A percentile compares a stretch with the other conserved stretches of the same genome.
phyloP scores from a whole-genome alignment of 2,329 filamentous ascomycete species.

The Albophoma yamanashiensis region DNA sequence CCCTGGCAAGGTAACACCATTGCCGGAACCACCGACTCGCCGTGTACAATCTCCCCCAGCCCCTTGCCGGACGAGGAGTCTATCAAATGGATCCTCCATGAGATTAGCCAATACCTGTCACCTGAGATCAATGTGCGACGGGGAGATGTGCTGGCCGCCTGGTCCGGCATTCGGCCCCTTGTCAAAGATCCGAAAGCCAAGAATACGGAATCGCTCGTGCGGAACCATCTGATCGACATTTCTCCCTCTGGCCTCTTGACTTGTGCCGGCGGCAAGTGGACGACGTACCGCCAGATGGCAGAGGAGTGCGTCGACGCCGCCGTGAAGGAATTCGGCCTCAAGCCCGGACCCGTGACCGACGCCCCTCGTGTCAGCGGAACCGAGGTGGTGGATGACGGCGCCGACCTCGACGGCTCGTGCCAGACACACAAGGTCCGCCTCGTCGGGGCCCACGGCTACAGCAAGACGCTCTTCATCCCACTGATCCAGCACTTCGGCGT shows the following conservation, averaged over 20 bases:
- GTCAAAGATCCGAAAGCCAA: constrained; percentile 78
- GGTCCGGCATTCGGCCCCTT: constrained; percentile 79
- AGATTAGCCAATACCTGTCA: constrained; percentile 72
- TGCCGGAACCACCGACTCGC: constrained; percentile 76
- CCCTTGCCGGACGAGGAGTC: constrained; percentile 73
- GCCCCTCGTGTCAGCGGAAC: constrained; percentile 60
- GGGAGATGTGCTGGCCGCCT: constrained; percentile 80
- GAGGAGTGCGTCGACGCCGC: constrained; percentile 81
- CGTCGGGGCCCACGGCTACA: constrained; percentile 77
- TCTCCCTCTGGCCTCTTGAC: constrained; percentile 74
- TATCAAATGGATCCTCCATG: constrained; percentile 78
- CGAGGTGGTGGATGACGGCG: constrained; percentile 58
- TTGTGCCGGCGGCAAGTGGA: constrained; percentile 86
- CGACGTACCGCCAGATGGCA: constrained; percentile 86
- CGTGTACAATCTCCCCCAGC: constrained; percentile 60
- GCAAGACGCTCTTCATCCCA: constrained; percentile 86
- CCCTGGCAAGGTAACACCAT: constrained; percentile 92
- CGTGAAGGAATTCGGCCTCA: constrained; percentile 55
- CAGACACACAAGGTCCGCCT: constrained; percentile 77
- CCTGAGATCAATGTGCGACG: constrained; percentile 78
- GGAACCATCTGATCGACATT: constrained; percentile 73
- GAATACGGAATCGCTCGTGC: constrained; percentile 79
- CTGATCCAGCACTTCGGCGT: constrained; percentile 88
- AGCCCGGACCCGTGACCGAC: constrained; percentile 43
- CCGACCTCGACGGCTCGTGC: constrained; percentile 54